phyloP scores from a whole-genome alignment of 208 protist species.

The Leishmania mexicana region DNA sequence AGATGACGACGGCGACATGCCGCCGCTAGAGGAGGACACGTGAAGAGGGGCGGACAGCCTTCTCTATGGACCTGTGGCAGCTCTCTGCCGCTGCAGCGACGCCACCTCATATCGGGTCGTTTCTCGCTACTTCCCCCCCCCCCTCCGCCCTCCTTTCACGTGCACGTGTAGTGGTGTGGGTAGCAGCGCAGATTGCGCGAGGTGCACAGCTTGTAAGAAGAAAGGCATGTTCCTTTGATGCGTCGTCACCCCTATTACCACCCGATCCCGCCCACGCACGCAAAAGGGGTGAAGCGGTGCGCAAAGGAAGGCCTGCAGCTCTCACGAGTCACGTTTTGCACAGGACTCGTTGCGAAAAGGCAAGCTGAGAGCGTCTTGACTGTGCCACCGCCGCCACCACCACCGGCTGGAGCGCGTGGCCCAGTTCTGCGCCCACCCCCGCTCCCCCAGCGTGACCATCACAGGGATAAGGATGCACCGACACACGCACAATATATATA shows the following conservation, averaged over 20 bases:
- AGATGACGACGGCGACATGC: conserved; percentile 54
- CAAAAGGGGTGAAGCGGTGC: background rate
- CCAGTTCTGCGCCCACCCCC: no score
- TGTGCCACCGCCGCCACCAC: background rate
- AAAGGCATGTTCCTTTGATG: background rate
- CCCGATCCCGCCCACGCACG: background rate
- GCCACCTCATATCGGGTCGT: background rate
- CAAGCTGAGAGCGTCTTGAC: background rate
- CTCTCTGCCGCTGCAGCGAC: background rate
- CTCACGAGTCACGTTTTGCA: background rate
- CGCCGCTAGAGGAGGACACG: conserved; percentile 43
- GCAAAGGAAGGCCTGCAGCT: background rate
- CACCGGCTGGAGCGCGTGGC: background rate
- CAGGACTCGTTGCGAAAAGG: background rate
- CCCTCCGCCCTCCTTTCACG: background rate
- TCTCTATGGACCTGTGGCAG: background rate
- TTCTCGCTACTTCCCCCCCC: background rate
- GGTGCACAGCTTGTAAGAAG: background rate
- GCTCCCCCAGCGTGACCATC: background rate
- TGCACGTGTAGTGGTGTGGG: background rate
- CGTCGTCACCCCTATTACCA: background rate
- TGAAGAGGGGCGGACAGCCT: conserved; percentile 1
- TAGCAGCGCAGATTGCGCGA: background rate
- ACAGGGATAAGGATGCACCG: background rate
- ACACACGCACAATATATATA: background rate